Evolutionary conservation across 306 rosid species (phyloP), one percentile per base, ranked within the genome.

Genomic region (Inga oerstediana): DNA sequence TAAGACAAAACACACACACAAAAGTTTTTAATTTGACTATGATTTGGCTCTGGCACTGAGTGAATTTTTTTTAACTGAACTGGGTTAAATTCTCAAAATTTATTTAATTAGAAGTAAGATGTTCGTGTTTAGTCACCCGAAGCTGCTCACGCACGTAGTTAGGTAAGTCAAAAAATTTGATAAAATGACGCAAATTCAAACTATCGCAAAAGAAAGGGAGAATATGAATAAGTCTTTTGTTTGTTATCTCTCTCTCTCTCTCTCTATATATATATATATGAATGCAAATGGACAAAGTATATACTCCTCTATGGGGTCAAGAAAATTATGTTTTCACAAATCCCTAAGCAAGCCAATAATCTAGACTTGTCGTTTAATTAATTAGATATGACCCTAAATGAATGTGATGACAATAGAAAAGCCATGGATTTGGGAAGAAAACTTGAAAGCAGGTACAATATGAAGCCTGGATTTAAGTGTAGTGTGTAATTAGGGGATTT

Each of bases 401-500:
- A 17, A 7, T 20, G 3, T 58, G 24, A 58, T 2, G 30, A 58
- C 0, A 10, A 61, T 19, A 10, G 1, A 13, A 35, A 67, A 67
- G 46, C 73, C 56, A 48, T 20, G 19, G 41, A 67, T 78, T 45
- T 39, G 85, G 78, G 81, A 8, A 37, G 54, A 45, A 83, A 78
- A 76, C 46, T 85, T 74, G 68, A 65, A 49, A 73, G 43, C 8
- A 58, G 65, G 59, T 19, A 58, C 64, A 8, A 37, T 79, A 86
- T 43, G 45, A 79, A 85, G 75, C 90, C 89, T 80, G 82, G 90
- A 85, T 72, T 67, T 10, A 87, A 86, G 85, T 68, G 95, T 14
- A 14, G 14, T 85, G 61, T 85, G n/a, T 52, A 2, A 52, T 74
- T 84, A 69, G 79, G 22, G 80, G 19, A 61, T 54, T 54, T 24